These are phyloP conservation scores for Aspergillus coremiiformis DNA, from an alignment of 495 filamentous ascomycete species.

Conservation along the genomic window DNA sequence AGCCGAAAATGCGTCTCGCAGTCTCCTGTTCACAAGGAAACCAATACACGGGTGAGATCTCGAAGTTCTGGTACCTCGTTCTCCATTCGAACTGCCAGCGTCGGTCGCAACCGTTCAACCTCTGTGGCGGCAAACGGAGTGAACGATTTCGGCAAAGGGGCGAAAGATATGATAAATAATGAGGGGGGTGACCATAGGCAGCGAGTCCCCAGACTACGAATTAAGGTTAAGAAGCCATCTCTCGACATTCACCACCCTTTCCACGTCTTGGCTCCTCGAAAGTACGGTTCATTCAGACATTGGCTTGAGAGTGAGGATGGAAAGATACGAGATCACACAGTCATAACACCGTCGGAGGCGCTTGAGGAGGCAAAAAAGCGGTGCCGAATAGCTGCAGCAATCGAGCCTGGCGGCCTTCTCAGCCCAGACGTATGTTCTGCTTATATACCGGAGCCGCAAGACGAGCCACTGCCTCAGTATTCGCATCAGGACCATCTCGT, in stretches of 20 bases:
- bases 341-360: slow-evolving; percentile 50
- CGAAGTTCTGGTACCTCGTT: slow-evolving; percentile 23
- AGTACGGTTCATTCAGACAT: slow-evolving; percentile 46
- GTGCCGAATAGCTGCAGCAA: slow-evolving; percentile 58
- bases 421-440: slow-evolving; percentile 62
- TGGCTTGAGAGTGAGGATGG: slow-evolving; percentile 47
- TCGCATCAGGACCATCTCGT: slow-evolving; percentile 79
- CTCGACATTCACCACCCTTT: slow-evolving; percentile 46
- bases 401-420: slow-evolving; percentile 65
- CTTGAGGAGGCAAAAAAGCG: slow-evolving; percentile 43
- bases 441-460: slow-evolving; percentile 68
- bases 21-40: slow-evolving; percentile 24
- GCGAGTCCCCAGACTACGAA: slow-evolving; percentile 39
- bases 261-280: slow-evolving; percentile 38
- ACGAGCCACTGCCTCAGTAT: slow-evolving; percentile 67
- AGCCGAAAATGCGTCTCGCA: slow-evolving; percentile 24
- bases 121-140: not conserved
- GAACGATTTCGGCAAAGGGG: not conserved
- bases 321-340: slow-evolving; percentile 31
- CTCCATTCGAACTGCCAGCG: slow-evolving; percentile 13
- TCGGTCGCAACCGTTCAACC: slow-evolving; percentile 18
- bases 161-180: slow-evolving; percentile 9
- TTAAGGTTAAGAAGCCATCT: slow-evolving; percentile 48
- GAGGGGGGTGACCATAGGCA: slow-evolving; percentile 18
- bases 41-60: slow-evolving; percentile 27